Base-by-base conservation (phyloP, 352 stramenopile species). In the Phytophthora hibernalis region DNA sequence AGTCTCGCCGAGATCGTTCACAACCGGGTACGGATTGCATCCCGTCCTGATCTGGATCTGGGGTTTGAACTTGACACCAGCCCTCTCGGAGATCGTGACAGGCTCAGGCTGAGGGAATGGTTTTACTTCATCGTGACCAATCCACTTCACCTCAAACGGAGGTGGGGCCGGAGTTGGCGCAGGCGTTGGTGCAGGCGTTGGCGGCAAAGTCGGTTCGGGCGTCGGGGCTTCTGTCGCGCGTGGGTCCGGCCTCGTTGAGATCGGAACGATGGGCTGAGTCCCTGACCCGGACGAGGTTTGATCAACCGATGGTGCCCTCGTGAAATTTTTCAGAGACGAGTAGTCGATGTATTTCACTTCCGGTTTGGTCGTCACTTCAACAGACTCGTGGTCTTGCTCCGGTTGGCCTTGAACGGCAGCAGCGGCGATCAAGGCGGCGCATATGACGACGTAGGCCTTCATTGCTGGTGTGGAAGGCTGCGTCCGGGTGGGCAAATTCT, bases 1-100 rank as follows among this genome's bases (percentile, higher is more conserved):
- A 9, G 43, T 61, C 22, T 67, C 59, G 15, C 59, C 59, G 3
- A 47, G n/a, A 9, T 67, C 50, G 42, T 67, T 67, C 1, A 67
- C 59, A 12, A 43, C 59, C 13, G 59, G 50, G 47, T 67, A 67
- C 40, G 59, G 21, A 10, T 61, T 48, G 16, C 59, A 67, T 3
- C 50, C 59, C 9, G 50, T 37, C 9, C 54, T 47, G 31, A 61
- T 44, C 8, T 33, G 21, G 10, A 61, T 59, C 21, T 67, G 40
- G 6, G 59, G 59, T 38, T 67, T 59, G 20, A 59, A 59, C 37
- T 59, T 59, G 21, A 59, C 24, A 9, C 20, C 52, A 22, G 52
- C 52, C 24, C 42, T 59, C 24, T 59, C 52, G 20, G 52, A 59
- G 52, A 59, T 50, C 37, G 52, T 59, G 37, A 60, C 26, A 3